A percentile compares a stretch with the other conserved stretches of the same genome.
phyloP scores from a whole-genome alignment of 2,329 filamentous ascomycete genomes.

The Helotiales sp. region DNA sequence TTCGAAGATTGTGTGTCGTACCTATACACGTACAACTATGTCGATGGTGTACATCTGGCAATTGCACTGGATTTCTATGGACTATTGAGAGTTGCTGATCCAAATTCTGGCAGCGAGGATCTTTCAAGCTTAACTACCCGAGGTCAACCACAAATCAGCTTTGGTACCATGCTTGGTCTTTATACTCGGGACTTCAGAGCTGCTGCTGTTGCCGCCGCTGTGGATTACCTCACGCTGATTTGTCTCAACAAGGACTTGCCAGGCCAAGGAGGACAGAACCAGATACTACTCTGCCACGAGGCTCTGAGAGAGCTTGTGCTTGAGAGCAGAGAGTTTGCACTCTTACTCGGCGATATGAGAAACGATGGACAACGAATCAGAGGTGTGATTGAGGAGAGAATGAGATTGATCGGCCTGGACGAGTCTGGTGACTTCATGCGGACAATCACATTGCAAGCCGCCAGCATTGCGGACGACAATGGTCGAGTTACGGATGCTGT shows the following conservation, averaged over 20 bases:
- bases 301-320: conserved; percentile 90
- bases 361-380: conserved; percentile 82
- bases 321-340: conserved; percentile 95
- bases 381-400: conserved; percentile 84
- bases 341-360: conserved; percentile 87
- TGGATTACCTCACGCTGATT: conserved; percentile 90
- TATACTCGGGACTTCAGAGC: conserved; percentile 96
- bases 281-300: conserved; percentile 84
- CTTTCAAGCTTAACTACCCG: conserved; percentile 65
- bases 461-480: conserved; percentile 89
- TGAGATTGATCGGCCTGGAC: conserved; percentile 75
- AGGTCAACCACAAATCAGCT: conserved; percentile 82
- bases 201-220: conserved; percentile 82
- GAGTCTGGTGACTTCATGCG: conserved; percentile 84
- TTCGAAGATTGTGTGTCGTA: conserved; percentile 93
- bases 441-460: conserved; percentile 90
- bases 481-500: conserved; percentile 92
- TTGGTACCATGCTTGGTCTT: conserved; percentile 88
- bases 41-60: conserved; percentile 93
- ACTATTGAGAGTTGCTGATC: conserved; percentile 82
- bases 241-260: conserved; percentile 86
- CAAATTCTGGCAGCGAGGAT: conserved; percentile 71
- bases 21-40: conserved; percentile 86
- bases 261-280: conserved; percentile 71
- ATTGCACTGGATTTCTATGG: conserved; percentile 89